Evolutionary conservation across 2,329 filamentous ascomycete species (phyloP), one percentile per base, ranked within the genome.

Genomic region (Xylaria multiplex): DNA sequence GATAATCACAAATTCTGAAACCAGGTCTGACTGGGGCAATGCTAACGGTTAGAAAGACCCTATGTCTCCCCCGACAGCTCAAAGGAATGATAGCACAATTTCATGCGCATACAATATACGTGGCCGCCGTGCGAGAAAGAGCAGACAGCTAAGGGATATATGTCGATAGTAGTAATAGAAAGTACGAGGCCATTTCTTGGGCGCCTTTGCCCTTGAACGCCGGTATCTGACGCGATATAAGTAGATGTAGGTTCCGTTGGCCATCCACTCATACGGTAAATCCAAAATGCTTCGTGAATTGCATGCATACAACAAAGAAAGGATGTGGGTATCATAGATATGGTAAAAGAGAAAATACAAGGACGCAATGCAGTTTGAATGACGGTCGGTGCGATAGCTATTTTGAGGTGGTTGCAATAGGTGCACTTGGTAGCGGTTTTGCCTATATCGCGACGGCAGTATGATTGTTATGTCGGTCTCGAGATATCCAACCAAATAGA

Each of bases 401-500:
- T 30, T 45, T 32, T 19, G 52, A 37, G 6, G 46, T 24, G 19
- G 43, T 48, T 13, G 35, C 43, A 40, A 19, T 57, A 16, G 49
- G 49, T 16, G 58, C 50, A 42, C 32, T 66, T 24, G 8, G 1
- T 46, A 32, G 24, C 45, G 52, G 42, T 42, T 35, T 16, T n/a
- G 40, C 13, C 55, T 70, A 76, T 59, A 71, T 74, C 27, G 71
- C 71, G 42, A 75, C 64, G 14, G 72, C 55, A 9, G 67, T 63
- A 32, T 64, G 65, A 58, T 72, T 69, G 49, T 73, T 70, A 58
- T 76, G 73, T 46, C 83, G 79, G 61, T 84, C 83, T 69, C 83
- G 79, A 4, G 82, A 82, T 74, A 85, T 85, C 84, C 84, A 85
- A 42, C 78, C 80, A 62, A 85, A 85, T 13, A 85, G 74, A 60